Percentiles rank a stretch among this genome's conserved stretches.
Evolutionary conservation across 2,329 filamentous ascomycete genomes (phyloP).

Genomic region (Cladorrhinum sp.): DNA sequence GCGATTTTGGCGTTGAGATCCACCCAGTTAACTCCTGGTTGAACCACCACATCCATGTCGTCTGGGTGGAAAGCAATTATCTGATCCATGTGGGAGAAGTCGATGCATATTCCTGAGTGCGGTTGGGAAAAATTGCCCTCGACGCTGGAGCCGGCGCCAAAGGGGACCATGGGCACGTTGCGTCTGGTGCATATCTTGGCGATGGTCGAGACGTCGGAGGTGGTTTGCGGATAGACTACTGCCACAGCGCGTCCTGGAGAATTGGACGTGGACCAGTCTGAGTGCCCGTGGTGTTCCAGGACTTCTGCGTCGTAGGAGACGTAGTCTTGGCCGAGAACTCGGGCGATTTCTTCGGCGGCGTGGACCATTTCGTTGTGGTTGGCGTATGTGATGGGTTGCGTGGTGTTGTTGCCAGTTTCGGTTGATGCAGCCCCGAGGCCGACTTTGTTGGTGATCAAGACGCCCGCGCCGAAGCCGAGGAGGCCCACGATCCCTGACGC

Average conservation of each 20-base stretch:
- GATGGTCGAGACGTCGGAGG: conserved; percentile 61
- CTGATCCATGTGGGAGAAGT: conserved; percentile 65
- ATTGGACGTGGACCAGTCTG: conserved; percentile 69
- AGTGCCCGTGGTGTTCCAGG: conserved; percentile 62
- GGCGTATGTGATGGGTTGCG: conserved; percentile 17
- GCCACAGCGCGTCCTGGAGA: conserved; percentile 61
- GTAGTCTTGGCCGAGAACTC: conserved; percentile 52
- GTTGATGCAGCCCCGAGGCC: background rate
- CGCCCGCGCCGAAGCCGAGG: conserved; percentile 13
- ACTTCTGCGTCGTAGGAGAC: conserved; percentile 64
- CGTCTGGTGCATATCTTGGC: conserved; percentile 60
- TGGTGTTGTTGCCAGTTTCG: background rate
- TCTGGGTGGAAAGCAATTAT: conserved; percentile 62
- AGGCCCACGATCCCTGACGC: background rate
- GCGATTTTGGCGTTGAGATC: conserved; percentile 67
- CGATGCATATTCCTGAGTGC: conserved; percentile 65
- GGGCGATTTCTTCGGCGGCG: conserved; percentile 55
- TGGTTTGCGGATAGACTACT: conserved; percentile 61
- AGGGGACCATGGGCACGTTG: conserved; percentile 67
- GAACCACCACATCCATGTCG: conserved; percentile 69
- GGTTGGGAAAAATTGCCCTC: conserved; percentile 70
- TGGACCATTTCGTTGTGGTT: conserved; percentile 30
- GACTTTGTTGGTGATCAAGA: background rate
- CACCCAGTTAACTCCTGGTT: conserved; percentile 77
- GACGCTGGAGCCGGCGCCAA: conserved; percentile 67